phyloP scores from a whole-genome alignment of 2,329 filamentous ascomycete species.

The Verticillium nubilum region DNA sequence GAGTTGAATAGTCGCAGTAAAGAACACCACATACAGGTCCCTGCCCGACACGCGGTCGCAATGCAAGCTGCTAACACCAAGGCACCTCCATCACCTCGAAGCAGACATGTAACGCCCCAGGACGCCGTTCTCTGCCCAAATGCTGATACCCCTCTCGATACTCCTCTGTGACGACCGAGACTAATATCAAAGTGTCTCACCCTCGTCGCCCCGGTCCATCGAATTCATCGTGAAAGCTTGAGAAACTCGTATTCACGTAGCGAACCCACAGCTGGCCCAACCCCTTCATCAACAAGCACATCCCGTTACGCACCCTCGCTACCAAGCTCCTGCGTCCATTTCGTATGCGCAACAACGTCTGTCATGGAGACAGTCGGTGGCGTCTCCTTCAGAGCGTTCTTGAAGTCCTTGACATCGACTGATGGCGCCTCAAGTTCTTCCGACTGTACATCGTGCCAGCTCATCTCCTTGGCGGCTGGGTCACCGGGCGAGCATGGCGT shows the following conservation, averaged over 20 bases:
- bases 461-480: conserved; percentile 81
- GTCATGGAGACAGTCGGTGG: conserved; percentile 85
- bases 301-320: conserved; percentile 64
- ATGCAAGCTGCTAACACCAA: not conserved
- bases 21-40: not conserved
- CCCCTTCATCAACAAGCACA: not conserved
- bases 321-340: conserved; percentile 96
- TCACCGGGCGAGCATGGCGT: conserved; percentile 96
- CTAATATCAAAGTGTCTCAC: not conserved
- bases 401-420: conserved; percentile 84
- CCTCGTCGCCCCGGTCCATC: not conserved
- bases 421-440: conserved; percentile 83
- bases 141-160: not conserved
- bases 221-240: not conserved
- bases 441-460: conserved; percentile 80
- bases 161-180: not conserved
- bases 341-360: conserved; percentile 76
- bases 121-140: conserved; percentile 3
- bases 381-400: conserved; percentile 83
- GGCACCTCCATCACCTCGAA: not conserved
- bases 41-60: not conserved
- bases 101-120: conserved; percentile 2
- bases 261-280: not conserved
- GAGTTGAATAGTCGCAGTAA: not conserved
- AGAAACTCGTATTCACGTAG: not conserved